Percentiles rank a stretch among this genome's conserved stretches.
Evolutionary conservation across 768 basidiomycete species (phyloP).

Genomic region (Obba rivulosa): DNA sequence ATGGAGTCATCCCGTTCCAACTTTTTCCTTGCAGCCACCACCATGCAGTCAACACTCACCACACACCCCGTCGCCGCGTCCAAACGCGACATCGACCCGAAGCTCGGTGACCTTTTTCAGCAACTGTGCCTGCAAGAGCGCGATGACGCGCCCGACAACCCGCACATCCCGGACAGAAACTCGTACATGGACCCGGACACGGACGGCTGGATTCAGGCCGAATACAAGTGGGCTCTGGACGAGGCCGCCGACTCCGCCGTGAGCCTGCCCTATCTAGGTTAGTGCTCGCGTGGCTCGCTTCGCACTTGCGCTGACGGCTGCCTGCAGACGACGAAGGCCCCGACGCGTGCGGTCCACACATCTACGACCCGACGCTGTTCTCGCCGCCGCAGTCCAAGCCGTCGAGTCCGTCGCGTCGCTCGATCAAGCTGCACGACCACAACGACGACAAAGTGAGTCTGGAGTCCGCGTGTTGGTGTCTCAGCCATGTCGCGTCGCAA

Average conservation of each 20-base stretch:
- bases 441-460: slow-evolving; percentile 15
- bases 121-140: slow-evolving; percentile 12
- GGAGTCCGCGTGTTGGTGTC: background rate
- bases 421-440: slow-evolving; percentile 5
- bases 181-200: slow-evolving; percentile 9
- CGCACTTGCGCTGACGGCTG: background rate
- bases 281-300: background rate
- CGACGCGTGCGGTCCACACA: slow-evolving; percentile 13
- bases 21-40: background rate
- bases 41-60: slow-evolving; percentile 9
- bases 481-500: background rate
- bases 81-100: slow-evolving; percentile 14
- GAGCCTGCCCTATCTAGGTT: slow-evolving; percentile 8
- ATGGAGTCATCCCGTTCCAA: too few species aligned
- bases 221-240: slow-evolving; percentile 12
- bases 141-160: slow-evolving; percentile 4
- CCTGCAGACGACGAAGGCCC: slow-evolving; percentile 16
- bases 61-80: slow-evolving; percentile 7
- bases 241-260: slow-evolving; percentile 12
- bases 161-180: slow-evolving; percentile 5
- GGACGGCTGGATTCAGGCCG: slow-evolving; percentile 13
- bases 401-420: background rate
- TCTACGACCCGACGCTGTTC: slow-evolving; percentile 19
- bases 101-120: slow-evolving; percentile 14
- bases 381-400: slow-evolving; percentile 1